Evolutionary conservation across 768 basidiomycete genomes (phyloP).

Genomic region (Russula earlei): DNA sequence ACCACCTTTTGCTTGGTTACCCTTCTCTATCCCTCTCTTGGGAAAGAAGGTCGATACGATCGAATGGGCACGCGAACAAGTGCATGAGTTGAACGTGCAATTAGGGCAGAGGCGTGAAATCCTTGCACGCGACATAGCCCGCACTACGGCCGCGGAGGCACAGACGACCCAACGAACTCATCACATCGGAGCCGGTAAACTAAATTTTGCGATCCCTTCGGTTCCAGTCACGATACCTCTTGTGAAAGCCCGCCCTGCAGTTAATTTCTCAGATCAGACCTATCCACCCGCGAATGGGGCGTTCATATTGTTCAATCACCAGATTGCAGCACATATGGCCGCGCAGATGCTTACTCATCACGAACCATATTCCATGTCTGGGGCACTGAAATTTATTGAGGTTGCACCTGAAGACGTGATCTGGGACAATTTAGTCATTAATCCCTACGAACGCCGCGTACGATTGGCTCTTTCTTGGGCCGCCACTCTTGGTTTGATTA

Average conservation of each 20-base stretch:
- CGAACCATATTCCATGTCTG: conserved; percentile 76
- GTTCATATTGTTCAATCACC: conserved; percentile 89
- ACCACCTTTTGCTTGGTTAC: conserved; percentile 37
- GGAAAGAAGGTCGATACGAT: conserved; percentile 94
- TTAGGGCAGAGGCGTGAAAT: conserved; percentile 23
- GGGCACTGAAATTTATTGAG: conserved; percentile 52
- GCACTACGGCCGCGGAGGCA: conserved; percentile 17
- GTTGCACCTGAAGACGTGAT: conserved; percentile 83
- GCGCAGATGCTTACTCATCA: conserved; percentile 67
- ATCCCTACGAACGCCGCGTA: conserved; percentile 66
- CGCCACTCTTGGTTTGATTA: conserved; percentile 67
- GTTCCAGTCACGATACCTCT: conserved; percentile 13
- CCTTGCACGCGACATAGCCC: conserved; percentile 26
- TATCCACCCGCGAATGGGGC: conserved; percentile 42
- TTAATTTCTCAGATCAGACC: conserved; percentile 22
- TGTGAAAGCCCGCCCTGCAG: conserved; percentile 8
- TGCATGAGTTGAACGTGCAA: conserved; percentile 33
- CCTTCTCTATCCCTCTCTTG: conserved; percentile 50
- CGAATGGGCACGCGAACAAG: conserved; percentile 78
- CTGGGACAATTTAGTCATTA: conserved; percentile 84
- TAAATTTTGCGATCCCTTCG: conserved; percentile 17
- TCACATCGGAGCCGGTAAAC: conserved; percentile 19
- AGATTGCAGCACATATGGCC: conserved; percentile 89
- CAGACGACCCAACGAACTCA: conserved; percentile 19
- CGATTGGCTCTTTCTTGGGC: conserved; percentile 50